Base-by-base conservation (phyloP, 2,329 filamentous ascomycete species). In the Epichloe bromicola region DNA sequence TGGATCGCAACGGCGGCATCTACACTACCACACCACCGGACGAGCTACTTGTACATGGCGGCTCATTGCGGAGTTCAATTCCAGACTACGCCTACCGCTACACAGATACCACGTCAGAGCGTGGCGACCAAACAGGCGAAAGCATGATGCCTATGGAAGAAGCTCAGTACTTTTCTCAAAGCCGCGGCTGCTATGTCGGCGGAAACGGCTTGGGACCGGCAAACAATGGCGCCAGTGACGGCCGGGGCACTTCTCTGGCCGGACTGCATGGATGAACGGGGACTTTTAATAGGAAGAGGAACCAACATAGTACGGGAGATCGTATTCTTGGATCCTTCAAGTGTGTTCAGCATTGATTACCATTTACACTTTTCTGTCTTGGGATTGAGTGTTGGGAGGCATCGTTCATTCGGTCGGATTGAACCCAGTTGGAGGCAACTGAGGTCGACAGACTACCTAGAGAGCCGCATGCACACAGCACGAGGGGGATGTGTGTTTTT, bases 41-140 rank as follows among this genome's bases (percentile, higher is more conserved):
- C 36, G 45, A 55, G 40, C 53, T 48, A 57, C 55, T 53, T 53
- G 51, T 48, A 46, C 53, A 52, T 53, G 54, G 51, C 54, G 50
- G 17, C 53, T 56, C 39, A 34, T 53, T 30, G 44, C 55, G 49
- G 42, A 36, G 58, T 55, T 46, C 55, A 50, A 50, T 54, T 42
- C 39, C 58, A 47, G 46, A 63, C 34, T 59, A 64, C 52, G 53
- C 59, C 20, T 66, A 66, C 57, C 60, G 63, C 48, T 66, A 65
- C 53, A 57, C 56, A 3, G 63, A 64, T 46, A 61, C 51, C 33
- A n/a, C 46, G 7, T 10, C 46, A 8, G 49, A 52, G 14, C 52
- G 52, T 15, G 42, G 40, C 15, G 33, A 40, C 10, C 17, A 33
- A 17, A 11, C 15, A 33, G 45, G 39, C 26, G 48, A 26, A 37